phyloP scores from a whole-genome alignment of 768 basidiomycete species.

The Podaxis mareebaensis region DNA sequence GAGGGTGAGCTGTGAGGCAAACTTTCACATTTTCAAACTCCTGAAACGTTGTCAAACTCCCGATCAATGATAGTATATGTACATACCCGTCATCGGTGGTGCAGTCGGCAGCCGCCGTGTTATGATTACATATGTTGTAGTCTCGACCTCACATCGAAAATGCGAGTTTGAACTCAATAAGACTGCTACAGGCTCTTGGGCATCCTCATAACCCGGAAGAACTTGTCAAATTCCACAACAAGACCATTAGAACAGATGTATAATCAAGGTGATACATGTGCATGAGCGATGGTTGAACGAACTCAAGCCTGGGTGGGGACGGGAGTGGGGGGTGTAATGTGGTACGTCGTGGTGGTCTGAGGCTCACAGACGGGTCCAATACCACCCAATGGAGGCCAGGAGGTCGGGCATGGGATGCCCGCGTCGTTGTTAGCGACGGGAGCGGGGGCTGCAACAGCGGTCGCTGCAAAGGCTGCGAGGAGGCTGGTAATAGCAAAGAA shows the following conservation, averaged over 20 bases:
- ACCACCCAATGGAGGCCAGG: slow-evolving; percentile 6
- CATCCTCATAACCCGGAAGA: too few relatives aligned
- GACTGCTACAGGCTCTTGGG: too few relatives aligned
- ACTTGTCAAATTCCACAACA: too few relatives aligned
- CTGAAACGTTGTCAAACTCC: too few relatives aligned
- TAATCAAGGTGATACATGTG: not conserved
- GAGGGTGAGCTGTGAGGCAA: too few relatives aligned
- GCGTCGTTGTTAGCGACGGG: not conserved
- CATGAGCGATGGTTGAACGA: not conserved
- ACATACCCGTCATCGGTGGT: not conserved
- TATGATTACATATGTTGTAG: not conserved
- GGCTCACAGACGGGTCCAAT: slow-evolving; percentile 9
- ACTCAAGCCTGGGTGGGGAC: not conserved
- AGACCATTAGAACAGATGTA: too few relatives aligned
- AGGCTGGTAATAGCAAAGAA: not conserved
- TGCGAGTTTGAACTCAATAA: too few relatives aligned
- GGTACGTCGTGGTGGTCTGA: not conserved
- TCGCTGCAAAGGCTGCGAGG: slow-evolving; percentile 3
- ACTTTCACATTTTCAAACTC: too few relatives aligned
- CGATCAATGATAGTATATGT: too few relatives aligned
- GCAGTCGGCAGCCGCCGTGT: not conserved
- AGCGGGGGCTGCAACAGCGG: not conserved
- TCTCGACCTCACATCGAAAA: not conserved
- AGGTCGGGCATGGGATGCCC: slow-evolving; percentile 5
- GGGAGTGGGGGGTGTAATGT: not conserved